These are phyloP conservation scores for Ajuga chamaepitys DNA, from an alignment of 257 asterid species.

Conservation along the genomic window DNA sequence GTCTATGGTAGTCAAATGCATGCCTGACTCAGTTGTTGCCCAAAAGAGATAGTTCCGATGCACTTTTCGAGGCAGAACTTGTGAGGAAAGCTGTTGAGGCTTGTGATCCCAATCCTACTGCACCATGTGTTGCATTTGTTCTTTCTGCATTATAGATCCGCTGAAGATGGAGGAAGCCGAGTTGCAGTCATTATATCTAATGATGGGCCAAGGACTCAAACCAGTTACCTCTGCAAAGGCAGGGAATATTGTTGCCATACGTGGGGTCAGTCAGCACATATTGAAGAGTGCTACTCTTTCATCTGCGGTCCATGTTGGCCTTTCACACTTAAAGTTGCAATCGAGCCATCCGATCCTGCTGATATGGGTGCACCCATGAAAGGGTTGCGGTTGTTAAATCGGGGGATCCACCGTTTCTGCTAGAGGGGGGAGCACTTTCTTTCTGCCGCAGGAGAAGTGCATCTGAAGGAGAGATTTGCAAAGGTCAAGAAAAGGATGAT, in stretches of 20 bases:
- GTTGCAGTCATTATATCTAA: conserved; percentile 69
- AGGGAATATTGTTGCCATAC: conserved; percentile 78
- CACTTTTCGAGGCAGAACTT: conserved; percentile 55
- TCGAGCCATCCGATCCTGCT: conserved; percentile 94
- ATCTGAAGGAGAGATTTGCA: conserved; percentile 86
- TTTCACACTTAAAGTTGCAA: conserved; percentile 83
- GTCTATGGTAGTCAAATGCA: conserved; percentile 65
- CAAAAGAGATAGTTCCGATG: conserved; percentile 51
- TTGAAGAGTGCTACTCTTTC: conserved; percentile 93
- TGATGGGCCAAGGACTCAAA: conserved; percentile 93
- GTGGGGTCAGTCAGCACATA: conserved; percentile 88
- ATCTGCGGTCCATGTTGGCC: conserved; percentile 72
- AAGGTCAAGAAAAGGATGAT: conserved; percentile 65
- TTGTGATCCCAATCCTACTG: conserved; percentile 60
- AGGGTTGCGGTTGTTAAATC: conserved; percentile 77
- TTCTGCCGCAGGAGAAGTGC: conserved; percentile 98
- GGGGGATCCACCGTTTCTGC: conserved; percentile 88
- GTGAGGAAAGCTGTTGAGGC: conserved; percentile 70
- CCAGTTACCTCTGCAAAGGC: conserved; percentile 76
- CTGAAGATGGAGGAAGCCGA: conserved; percentile 66
- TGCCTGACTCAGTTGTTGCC: conserved; percentile 89
- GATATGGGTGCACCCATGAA: conserved; percentile 75
- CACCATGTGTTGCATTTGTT: conserved; percentile 80
- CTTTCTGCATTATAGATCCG: conserved; percentile 86
- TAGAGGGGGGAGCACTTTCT: conserved; percentile 92